Conservation (phyloP, 2,329 filamentous ascomycete genomes). For the Microsporum ferrugineum region DNA sequence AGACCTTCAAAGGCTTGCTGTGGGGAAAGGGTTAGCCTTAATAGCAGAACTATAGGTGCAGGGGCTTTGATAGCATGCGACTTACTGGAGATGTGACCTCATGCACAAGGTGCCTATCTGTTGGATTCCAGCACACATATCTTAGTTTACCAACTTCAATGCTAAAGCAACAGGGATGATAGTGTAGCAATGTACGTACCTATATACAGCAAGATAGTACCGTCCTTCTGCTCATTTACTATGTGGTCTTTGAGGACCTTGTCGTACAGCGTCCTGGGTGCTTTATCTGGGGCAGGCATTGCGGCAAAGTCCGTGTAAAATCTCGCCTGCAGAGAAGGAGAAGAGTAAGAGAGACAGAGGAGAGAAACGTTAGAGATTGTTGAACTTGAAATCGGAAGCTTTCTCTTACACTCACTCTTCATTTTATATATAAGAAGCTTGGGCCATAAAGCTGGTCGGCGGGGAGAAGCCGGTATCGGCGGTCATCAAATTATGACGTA, state of each 20-base stretch:
- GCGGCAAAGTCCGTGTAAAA: constrained; percentile 20
- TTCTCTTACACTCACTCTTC: not conserved
- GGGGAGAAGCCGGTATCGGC: constrained; percentile 12
- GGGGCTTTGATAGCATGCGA: constrained; percentile 16
- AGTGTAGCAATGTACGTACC: constrained; percentile 40
- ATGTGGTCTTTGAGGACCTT: constrained; percentile 94
- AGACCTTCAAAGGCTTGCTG: constrained; percentile 96
- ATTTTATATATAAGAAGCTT: constrained; percentile 6
- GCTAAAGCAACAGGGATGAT: not conserved
- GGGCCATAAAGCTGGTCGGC: not conserved
- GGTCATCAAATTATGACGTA: constrained; percentile 6
- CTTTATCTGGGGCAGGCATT: constrained; percentile 65
- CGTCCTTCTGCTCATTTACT: constrained; percentile 89
- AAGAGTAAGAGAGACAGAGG: not conserved
- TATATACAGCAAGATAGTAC: constrained; percentile 86
- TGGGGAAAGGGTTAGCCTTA: constrained; percentile 12
- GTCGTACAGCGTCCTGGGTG: constrained; percentile 83
- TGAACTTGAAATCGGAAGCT: not conserved
- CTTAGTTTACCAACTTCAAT: not conserved
- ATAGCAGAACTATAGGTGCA: not conserved
- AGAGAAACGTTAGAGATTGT: not conserved
- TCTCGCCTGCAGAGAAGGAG: not conserved
- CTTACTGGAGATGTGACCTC: constrained; percentile 93
- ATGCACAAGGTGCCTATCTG: constrained; percentile 90
- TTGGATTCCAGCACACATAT: constrained; percentile 7